Evolutionary conservation across 2,329 filamentous ascomycete species (phyloP).

Genomic region (Aspergillus udagawae): DNA sequence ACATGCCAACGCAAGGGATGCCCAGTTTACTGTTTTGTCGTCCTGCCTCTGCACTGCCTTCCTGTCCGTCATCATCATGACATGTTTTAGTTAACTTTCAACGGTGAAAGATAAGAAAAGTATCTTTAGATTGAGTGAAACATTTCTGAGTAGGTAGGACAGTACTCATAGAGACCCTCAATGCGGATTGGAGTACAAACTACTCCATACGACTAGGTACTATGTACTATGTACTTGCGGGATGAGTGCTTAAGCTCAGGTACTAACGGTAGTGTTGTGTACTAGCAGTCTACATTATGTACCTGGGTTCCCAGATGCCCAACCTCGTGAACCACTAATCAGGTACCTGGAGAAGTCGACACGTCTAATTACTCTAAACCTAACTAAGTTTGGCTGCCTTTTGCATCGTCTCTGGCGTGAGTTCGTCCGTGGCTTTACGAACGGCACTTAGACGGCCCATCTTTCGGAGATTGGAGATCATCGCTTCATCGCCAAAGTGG

Average conservation of each 20-base stretch:
- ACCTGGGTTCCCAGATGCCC: background rate
- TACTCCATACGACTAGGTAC: background rate
- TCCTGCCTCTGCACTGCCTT: background rate
- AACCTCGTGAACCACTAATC: background rate
- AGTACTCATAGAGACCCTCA: background rate
- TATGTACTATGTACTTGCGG: background rate
- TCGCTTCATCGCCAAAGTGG: constrained; percentile 62
- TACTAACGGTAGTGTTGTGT: background rate
- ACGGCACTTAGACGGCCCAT: constrained; percentile 54
- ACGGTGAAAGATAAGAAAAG: background rate
- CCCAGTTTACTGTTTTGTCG: background rate
- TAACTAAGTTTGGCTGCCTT: constrained; percentile 47
- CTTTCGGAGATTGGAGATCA: constrained; percentile 55
- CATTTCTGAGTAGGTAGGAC: background rate
- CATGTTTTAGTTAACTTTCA: background rate
- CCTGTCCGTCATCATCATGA: background rate
- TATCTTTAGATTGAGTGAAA: background rate
- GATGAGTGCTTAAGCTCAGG: background rate
- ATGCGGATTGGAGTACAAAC: background rate
- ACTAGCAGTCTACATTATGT: background rate
- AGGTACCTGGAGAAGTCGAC: background rate
- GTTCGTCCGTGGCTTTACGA: constrained; percentile 49
- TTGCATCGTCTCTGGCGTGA: constrained; percentile 50
- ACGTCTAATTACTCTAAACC: constrained; percentile 8
- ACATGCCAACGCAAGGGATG: constrained; percentile 22